A percentile compares a stretch with the other conserved stretches of the same genome.
Conservation (phyloP, 1,284 basidiomycete species). For the Malassezia equina region DNA sequence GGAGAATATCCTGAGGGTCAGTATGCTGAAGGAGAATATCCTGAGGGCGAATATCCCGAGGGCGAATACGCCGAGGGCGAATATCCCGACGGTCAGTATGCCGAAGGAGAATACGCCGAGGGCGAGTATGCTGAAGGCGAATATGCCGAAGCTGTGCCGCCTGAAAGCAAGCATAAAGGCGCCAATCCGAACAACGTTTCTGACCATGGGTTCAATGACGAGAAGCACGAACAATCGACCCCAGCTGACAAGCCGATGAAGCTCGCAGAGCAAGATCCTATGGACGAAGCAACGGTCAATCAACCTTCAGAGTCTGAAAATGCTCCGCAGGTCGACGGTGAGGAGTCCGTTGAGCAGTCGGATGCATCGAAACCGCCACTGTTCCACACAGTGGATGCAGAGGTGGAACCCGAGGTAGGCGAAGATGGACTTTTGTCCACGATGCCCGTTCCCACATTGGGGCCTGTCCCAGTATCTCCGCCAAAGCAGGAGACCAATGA, state of each 20-base stretch:
- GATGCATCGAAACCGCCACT: background rate
- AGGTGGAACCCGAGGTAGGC: background rate
- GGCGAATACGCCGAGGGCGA: background rate
- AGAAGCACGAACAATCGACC: too few species aligned
- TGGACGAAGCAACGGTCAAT: background rate
- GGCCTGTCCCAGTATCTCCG: background rate
- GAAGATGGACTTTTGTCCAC: conserved; percentile 13
- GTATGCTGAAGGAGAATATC: background rate
- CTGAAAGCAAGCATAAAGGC: too few species aligned
- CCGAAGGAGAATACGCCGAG: background rate
- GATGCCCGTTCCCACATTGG: background rate
- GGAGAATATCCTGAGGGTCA: background rate
- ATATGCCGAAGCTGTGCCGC: conserved; percentile 1
- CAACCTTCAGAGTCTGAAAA: background rate
- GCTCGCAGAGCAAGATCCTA: background rate
- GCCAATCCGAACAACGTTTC: too few species aligned
- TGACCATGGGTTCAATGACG: too few species aligned
- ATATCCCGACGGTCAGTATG: background rate
- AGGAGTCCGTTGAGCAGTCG: background rate
- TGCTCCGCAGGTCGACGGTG: background rate
- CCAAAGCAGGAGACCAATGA: background rate
- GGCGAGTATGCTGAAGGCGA: background rate
- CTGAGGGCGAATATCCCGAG: background rate
- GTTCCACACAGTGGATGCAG: conserved; percentile 12
- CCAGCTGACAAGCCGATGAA: background rate